Percentiles rank a stretch among this genome's conserved stretches.
These are phyloP conservation scores for Yamadazyma epiphylla DNA, from an alignment of 1,139 yeast genomes.

Conservation along the genomic window DNA sequence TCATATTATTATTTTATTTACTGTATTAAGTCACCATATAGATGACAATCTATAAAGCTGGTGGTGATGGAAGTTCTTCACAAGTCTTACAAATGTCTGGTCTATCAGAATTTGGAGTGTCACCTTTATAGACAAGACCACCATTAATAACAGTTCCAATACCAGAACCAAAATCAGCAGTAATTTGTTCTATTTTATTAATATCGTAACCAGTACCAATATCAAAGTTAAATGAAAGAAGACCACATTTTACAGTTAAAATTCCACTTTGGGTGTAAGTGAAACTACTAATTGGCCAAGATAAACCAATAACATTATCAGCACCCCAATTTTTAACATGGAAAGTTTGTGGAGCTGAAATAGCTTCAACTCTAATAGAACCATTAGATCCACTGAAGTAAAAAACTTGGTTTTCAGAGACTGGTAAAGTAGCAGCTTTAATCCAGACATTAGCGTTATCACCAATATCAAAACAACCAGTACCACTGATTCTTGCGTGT, in stretches of 20 bases:
- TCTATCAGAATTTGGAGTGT: slow-evolving; percentile 12
- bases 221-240: slow-evolving; percentile 10
- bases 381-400: slow-evolving; percentile 14
- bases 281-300: slow-evolving; percentile 11
- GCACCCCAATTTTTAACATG: slow-evolving; percentile 22
- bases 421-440: slow-evolving; percentile 10
- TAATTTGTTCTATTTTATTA: slow-evolving; percentile 10
- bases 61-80: slow-evolving; percentile 9
- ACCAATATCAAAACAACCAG: slow-evolving; percentile 19
- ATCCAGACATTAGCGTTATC: slow-evolving; percentile 14
- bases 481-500: slow-evolving; percentile 15
- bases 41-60: not conserved
- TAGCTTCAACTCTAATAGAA: slow-evolving; percentile 14
- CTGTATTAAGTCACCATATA: too few species aligned
- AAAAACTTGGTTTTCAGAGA: slow-evolving; percentile 13
- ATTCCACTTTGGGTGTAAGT: slow-evolving; percentile 12
- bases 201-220: slow-evolving; percentile 19
- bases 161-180: slow-evolving; percentile 13
- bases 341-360: slow-evolving; percentile 17
- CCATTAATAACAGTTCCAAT: slow-evolving; percentile 13
- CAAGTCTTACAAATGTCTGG: slow-evolving; percentile 15
- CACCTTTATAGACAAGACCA: slow-evolving; percentile 14
- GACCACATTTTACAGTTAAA: slow-evolving; percentile 9
- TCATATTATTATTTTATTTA: too few species aligned
- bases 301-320: slow-evolving; percentile 18